Base-by-base conservation (phyloP, 768 basidiomycete species). In the Pleurotus giganteus region DNA sequence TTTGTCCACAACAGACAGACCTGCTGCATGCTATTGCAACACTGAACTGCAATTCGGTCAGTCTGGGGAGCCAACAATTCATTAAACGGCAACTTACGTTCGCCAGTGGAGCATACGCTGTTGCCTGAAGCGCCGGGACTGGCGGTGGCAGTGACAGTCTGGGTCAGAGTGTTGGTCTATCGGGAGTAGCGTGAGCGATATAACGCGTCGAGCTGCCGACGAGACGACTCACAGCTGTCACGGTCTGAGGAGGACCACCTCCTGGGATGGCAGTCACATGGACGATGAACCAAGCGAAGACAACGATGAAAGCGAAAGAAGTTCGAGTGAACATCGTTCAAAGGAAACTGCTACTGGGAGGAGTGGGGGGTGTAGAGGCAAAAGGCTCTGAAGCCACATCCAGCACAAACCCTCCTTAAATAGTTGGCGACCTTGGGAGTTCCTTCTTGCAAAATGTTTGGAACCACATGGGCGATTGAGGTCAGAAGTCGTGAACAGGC, bases 201-300 rank as follows among this genome's bases (percentile, higher is more conserved):
- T 7, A 17, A 17, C 15, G 15, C 12, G 19, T 17, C 19, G 2
- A 4, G 39, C n/a, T 15, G 39, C 2, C 12, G 15, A 17, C 28
- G 23, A 42, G 27, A n/a, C 41, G 17, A 53, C 32, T 28, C 34
- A 53, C 60, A n/a, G 59, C 57, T 9, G 58, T 62, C 49, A 47
- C 26, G 8, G 61, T 47, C 19, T 57, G 26, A 49, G 62, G 34
- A 1, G 61, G 53, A n/a, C 37, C 26, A 34, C 53, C 55, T 12
- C 60, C 53, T 36, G 68, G 63, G 32, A 51, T 64, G 59, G 68
- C 70, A 50, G 61, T 61, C 52, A 61, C 69, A 59, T 69, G 59
- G 50, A 68, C 39, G 43, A 65, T 56, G 56, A 68, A 65, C 23
- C 62, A 47, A 31, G 64, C 45, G 42, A 66, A 53, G 56, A 63